A percentile compares a stretch with the other conserved stretches of the same genome.
These are phyloP conservation scores for Gossypium schwendimanii DNA, from an alignment of 441 rosid genomes.

Conservation along the genomic window DNA sequence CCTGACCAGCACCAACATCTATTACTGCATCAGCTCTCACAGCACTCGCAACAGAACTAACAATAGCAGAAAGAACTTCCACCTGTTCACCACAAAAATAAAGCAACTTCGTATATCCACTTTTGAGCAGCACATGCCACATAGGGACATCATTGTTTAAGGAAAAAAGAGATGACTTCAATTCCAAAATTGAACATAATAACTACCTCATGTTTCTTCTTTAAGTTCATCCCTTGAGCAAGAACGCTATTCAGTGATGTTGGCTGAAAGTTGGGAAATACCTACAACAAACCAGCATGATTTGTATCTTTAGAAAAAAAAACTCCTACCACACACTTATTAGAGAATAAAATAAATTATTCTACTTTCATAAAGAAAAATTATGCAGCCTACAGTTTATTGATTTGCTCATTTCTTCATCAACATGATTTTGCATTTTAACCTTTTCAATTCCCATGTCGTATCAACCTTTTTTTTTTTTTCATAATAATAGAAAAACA, in stretches of 20 bases:
- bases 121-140: neutral
- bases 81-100: conserved; percentile 40
- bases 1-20: conserved; percentile 96
- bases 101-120: neutral
- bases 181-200: conserved; percentile 2
- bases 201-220: conserved; percentile 82
- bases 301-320: neutral
- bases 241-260: conserved; percentile 55
- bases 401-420: neutral
- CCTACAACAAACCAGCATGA: conserved; percentile 29
- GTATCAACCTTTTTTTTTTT: neutral
- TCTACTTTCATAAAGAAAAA: neutral
- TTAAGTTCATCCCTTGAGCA: conserved; percentile 77
- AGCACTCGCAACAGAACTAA: conserved; percentile 44
- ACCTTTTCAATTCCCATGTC: neutral
- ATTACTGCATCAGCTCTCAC: conserved; percentile 53
- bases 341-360: neutral
- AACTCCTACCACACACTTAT: neutral
- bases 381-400: neutral
- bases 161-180: neutral
- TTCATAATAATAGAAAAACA: neutral
- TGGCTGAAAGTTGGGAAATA: conserved; percentile 36
- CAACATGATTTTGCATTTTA: neutral
- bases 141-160: neutral
- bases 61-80: conserved; percentile 77